Evolutionary conservation across 2,329 filamentous ascomycete genomes (phyloP).

Genomic region (Talaromyces pinophilus): DNA sequence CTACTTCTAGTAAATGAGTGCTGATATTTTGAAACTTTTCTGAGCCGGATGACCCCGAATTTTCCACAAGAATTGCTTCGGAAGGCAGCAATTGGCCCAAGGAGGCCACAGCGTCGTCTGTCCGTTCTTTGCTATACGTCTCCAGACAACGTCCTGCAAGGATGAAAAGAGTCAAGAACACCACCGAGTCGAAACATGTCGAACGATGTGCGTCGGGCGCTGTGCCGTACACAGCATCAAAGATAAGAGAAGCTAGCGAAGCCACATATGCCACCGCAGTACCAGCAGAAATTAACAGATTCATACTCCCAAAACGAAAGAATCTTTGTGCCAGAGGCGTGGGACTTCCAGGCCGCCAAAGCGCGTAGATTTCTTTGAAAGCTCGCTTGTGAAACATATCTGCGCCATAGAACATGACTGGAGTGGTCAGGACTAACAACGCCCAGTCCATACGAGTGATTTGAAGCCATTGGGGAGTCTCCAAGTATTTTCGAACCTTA

Average conservation of each 20-base stretch:
- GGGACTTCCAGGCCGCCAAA: slow-evolving; percentile 76
- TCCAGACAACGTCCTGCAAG: slow-evolving; percentile 64
- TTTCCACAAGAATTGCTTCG: slow-evolving; percentile 67
- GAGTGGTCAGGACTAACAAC: slow-evolving; percentile 77
- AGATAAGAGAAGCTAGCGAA: slow-evolving; percentile 76
- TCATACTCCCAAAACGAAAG: slow-evolving; percentile 96
- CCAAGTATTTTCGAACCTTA: slow-evolving; percentile 63
- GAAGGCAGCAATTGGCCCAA: slow-evolving; percentile 75
- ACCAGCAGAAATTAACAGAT: slow-evolving; percentile 85
- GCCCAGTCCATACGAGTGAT: slow-evolving; percentile 76
- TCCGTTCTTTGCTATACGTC: slow-evolving; percentile 86
- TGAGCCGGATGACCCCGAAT: slow-evolving; percentile 19
- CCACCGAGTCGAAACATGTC: slow-evolving; percentile 88
- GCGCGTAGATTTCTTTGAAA: slow-evolving; percentile 71
- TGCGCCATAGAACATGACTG: slow-evolving; percentile 82
- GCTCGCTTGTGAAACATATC: slow-evolving; percentile 81
- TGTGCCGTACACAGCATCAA: slow-evolving; percentile 44
- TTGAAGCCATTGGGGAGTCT: slow-evolving; percentile 65
- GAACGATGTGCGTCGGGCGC: slow-evolving; percentile 57
- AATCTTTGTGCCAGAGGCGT: slow-evolving; percentile 74
- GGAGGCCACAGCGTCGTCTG: slow-evolving; percentile 80
- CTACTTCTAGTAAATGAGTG: slow-evolving; percentile 71
- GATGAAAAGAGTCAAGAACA: slow-evolving; percentile 86
- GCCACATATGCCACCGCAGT: slow-evolving; percentile 86
- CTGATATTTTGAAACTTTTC: slow-evolving; percentile 51